Base-by-base conservation (phyloP, 2,329 filamentous ascomycete genomes). In the Cladosporium velox region DNA sequence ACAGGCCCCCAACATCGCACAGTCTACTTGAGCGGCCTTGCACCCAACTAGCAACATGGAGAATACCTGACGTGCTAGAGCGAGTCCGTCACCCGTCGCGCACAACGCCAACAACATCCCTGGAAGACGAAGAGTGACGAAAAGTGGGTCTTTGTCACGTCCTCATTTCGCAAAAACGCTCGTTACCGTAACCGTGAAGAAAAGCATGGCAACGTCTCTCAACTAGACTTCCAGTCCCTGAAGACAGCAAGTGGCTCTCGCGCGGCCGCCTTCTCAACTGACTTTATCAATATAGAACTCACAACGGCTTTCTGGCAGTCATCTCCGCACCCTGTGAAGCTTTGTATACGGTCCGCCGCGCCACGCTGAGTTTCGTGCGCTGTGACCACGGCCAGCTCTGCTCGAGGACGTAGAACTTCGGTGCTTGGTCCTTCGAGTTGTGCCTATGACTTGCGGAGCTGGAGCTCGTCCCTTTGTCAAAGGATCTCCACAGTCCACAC, bases 151-250 rank as follows among this genome's bases (percentile, higher is more conserved):
- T 51, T 30, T 18, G 59, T 62, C 59, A 54, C 59, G 34, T 62
- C 59, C 5, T 62, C 59, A 62, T 62, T 62, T 62, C 59, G 47
- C 44, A 62, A 44, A 41, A 41, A 62, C 44, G 59, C 18, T 26
- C 32, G 8, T n/a, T n/a, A 30, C 51, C 51, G 28, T 32, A 54
- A 54, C 26, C 14, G 51, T 28, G 26, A 30, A 28, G 41, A 47
- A 47, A 21, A 4, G 41, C 41, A 47, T 47, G 41, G 41, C 41
- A 47, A 47, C 41, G 41, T 47, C 41, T 47, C 41, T 47, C 41
- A 47, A 47, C 41, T 47, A 47, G 38, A 47, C 8, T 12, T 47
- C 12, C n/a, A 18, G 41, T 47, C 41, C 41, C 41, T 54, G 26
- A n/a, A 32, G 15, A 54, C 34, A 35, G 12, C 34, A 15, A 35